Conservation (phyloP, 805 yeast species). For the Teunomyces funiuensis region DNA sequence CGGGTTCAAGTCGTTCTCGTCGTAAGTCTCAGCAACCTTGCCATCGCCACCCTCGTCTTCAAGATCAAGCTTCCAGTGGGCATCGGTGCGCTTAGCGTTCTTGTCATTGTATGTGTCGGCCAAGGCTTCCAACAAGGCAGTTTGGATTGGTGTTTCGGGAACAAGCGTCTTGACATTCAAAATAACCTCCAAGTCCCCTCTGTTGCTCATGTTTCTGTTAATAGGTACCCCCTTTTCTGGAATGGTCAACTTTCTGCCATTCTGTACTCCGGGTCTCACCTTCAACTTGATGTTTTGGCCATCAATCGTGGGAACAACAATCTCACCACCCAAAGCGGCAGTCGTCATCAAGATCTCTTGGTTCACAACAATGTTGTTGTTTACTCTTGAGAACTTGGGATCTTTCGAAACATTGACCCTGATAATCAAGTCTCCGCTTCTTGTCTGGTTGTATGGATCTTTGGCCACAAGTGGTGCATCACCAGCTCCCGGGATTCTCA, state of each 20-base stretch:
- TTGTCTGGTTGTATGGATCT: constrained; percentile 64
- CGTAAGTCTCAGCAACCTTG: constrained; percentile 20
- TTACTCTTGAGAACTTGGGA: constrained; percentile 58
- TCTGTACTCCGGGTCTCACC: constrained; percentile 82
- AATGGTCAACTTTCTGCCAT: constrained; percentile 69
- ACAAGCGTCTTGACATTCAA: constrained; percentile 69
- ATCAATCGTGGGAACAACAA: constrained; percentile 87
- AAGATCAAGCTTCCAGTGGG: constrained; percentile 36
- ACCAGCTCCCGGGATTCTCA: constrained; percentile 86
- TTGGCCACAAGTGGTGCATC: constrained; percentile 78
- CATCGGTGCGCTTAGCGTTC: constrained; percentile 68
- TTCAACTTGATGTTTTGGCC: constrained; percentile 75
- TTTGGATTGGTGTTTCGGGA: constrained; percentile 82
- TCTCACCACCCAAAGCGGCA: constrained; percentile 91
- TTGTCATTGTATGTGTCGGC: constrained; percentile 88
- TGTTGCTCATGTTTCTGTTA: constrained; percentile 45
- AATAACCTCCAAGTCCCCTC: constrained; percentile 81
- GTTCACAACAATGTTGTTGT: constrained; percentile 59
- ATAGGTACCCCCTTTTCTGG: constrained; percentile 88
- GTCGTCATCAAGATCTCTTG: constrained; percentile 87
- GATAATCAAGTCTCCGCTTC: constrained; percentile 86
- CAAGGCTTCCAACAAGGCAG: constrained; percentile 85
- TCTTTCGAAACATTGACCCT: constrained; percentile 79
- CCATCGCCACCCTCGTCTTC: constrained; percentile 22
- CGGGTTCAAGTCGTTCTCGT: constrained; percentile 40